phyloP scores from a whole-genome alignment of 106 monocot genomes.

The Dendrobium huoshanense region DNA sequence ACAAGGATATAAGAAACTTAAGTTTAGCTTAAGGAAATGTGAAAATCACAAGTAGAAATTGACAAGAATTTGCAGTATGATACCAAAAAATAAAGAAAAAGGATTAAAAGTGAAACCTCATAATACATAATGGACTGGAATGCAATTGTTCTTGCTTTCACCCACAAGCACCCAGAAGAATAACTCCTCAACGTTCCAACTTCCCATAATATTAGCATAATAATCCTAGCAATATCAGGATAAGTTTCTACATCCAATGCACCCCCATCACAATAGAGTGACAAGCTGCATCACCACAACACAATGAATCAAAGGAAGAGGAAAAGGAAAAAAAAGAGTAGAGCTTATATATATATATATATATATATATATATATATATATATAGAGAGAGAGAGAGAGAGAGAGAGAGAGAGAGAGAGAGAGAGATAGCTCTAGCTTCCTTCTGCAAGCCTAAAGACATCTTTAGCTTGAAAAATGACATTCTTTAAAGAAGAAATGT shows the following conservation, averaged over 20 bases:
- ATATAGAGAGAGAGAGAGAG: too few species aligned
- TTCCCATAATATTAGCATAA: slow-evolving; percentile 63
- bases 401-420: too few species aligned
- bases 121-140: slow-evolving; percentile 66
- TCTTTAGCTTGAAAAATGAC: too few species aligned
- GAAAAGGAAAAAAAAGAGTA: not conserved
- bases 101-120: slow-evolving; percentile 41
- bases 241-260: slow-evolving; percentile 75
- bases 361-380: too few species aligned
- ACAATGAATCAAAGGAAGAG: not conserved
- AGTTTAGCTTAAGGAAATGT: not conserved
- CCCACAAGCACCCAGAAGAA: slow-evolving; percentile 32
- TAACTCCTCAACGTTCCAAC: slow-evolving; percentile 37
- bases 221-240: slow-evolving; percentile 41
- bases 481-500: too few species aligned
- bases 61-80: not conserved
- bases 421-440: too few species aligned
- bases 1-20: not conserved
- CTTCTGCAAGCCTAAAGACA: too few species aligned
- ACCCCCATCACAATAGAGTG: slow-evolving; percentile 63
- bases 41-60: not conserved
- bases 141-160: slow-evolving; percentile 59
- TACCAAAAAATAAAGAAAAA: not conserved
- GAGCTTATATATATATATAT: not conserved
- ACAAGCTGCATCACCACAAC: slow-evolving; percentile 38